phyloP scores from a whole-genome alignment of 306 rosid species.

The Pueraria montana region DNA sequence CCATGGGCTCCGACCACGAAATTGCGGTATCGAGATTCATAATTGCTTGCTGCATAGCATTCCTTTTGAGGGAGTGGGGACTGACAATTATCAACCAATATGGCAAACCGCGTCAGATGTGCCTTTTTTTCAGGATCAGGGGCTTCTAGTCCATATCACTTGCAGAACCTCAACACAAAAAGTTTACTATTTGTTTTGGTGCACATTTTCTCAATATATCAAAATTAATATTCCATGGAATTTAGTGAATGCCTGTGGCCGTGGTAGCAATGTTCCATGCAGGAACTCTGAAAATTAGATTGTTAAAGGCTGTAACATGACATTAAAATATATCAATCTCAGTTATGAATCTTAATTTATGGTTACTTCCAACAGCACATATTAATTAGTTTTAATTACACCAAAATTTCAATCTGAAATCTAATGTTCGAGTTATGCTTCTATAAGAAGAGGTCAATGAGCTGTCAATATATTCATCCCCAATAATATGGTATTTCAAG shows the following conservation, averaged over 20 bases:
- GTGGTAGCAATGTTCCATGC: conserved; percentile 1
- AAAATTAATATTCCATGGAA: background rate
- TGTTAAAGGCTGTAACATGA: background rate
- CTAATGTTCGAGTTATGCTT: background rate
- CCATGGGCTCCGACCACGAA: conserved; percentile 62
- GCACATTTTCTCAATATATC: conserved; percentile 13
- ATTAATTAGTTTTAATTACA: background rate
- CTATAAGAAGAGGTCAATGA: background rate
- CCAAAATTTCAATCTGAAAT: conserved; percentile 24
- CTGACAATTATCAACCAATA: conserved; percentile 34
- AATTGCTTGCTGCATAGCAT: conserved; percentile 38
- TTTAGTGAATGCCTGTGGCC: conserved; percentile 11
- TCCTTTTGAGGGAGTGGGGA: conserved; percentile 51
- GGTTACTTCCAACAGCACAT: conserved; percentile 11
- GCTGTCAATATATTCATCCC: background rate
- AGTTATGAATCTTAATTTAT: background rate
- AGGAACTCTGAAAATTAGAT: conserved; percentile 7
- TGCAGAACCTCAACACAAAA: conserved; percentile 30
- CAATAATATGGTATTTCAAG: background rate
- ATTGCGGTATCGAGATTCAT: conserved; percentile 68
- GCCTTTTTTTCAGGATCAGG: conserved; percentile 47
- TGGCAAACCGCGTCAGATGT: conserved; percentile 42
- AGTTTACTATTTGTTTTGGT: no score
- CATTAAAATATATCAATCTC: background rate
- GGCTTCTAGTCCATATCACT: conserved; percentile 41